A percentile compares a stretch with the other conserved stretches of the same genome.
phyloP scores from a whole-genome alignment of 202 grass and related monocot genomes.

The Schoenoplectus triqueter region DNA sequence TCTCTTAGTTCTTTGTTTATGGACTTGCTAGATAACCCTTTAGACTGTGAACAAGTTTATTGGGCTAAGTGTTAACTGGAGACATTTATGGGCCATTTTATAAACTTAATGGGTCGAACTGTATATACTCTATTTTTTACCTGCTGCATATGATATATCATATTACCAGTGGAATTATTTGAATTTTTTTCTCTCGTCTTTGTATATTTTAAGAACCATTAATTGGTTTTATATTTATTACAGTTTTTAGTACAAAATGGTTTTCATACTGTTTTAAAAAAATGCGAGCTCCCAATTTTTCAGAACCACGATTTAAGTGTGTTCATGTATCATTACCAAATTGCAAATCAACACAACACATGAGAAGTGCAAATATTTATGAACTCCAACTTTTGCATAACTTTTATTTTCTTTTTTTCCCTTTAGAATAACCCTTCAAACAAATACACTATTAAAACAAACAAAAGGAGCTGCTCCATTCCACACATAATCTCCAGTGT shows the following conservation, averaged over 20 bases:
- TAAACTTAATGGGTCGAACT: too few relatives aligned
- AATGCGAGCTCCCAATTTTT: background rate
- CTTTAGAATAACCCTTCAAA: slow-evolving; percentile 16
- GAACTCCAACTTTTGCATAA: background rate
- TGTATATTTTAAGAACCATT: too few relatives aligned
- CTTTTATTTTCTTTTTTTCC: background rate
- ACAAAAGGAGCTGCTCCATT: slow-evolving; percentile 4
- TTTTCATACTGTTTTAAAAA: too few relatives aligned
- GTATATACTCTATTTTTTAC: too few relatives aligned
- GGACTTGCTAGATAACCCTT: background rate
- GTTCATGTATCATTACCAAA: too few relatives aligned
- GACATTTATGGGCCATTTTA: background rate
- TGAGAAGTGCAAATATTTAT: background rate
- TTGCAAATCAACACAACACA: slow-evolving; percentile 18
- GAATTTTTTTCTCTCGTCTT: too few relatives aligned
- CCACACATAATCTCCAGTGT: slow-evolving; percentile 17
- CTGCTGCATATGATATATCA: too few relatives aligned
- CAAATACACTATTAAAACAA: slow-evolving; percentile 27
- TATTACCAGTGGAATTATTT: too few relatives aligned
- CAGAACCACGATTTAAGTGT: too few relatives aligned
- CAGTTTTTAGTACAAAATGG: too few relatives aligned
- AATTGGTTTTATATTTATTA: too few relatives aligned
- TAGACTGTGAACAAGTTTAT: background rate
- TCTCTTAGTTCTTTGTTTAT: background rate
- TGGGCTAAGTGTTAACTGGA: background rate